Evolutionary conservation across 495 filamentous ascomycete genomes (phyloP).

Genomic region (Talaromyces liani): DNA sequence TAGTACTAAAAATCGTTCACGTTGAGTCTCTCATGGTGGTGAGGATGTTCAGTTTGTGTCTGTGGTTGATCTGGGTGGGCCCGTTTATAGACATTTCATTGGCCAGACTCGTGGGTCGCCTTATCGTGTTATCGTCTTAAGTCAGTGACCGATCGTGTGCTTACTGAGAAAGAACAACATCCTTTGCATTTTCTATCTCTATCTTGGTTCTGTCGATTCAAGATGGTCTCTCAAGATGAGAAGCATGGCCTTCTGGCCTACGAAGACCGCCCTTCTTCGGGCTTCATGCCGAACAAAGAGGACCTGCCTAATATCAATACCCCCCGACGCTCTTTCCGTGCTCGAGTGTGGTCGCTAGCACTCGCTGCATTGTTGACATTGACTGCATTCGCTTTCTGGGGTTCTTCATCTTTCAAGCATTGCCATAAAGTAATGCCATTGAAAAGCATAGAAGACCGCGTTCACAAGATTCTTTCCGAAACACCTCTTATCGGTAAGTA

Average conservation of each 20-base stretch:
- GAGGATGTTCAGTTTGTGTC: not conserved
- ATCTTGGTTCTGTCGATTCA: not conserved
- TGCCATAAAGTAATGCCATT: conserved; percentile 1
- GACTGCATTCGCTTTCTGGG: not conserved
- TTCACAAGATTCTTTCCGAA: conserved; percentile 57
- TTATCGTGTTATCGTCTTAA: not conserved
- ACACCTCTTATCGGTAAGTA: conserved; percentile 71
- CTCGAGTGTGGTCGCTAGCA: not conserved
- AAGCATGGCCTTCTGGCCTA: not conserved
- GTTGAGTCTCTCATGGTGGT: not conserved
- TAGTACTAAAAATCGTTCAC: not conserved
- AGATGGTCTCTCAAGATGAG: not conserved
- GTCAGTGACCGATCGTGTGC: not conserved
- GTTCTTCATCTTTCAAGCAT: not conserved
- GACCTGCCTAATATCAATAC: not conserved
- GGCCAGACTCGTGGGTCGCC: not conserved
- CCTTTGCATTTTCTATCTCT: not conserved
- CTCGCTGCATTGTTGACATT: not conserved
- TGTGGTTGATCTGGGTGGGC: not conserved
- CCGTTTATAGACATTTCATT: not conserved
- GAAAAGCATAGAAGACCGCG: conserved; percentile 51
- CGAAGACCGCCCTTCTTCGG: not conserved
- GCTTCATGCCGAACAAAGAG: not conserved
- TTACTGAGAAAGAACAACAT: not conserved
- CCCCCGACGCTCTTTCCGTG: not conserved